Evolutionary conservation across 192 early-diverging fungal species (phyloP), one percentile per base, ranked within the genome.

Genomic region (Backusella mclennaniae): DNA sequence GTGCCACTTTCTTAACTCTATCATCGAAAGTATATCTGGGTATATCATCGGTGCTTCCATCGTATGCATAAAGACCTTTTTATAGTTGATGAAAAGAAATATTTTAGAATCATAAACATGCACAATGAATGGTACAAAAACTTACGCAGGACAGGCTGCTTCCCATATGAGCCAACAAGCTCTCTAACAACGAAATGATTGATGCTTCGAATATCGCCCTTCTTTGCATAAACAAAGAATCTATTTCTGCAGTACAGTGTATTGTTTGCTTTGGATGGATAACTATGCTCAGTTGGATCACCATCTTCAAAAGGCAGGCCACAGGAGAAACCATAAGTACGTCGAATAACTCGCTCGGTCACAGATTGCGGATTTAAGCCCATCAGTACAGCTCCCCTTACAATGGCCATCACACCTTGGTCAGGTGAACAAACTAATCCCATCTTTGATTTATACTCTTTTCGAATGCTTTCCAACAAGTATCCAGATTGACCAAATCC

Each of bases 401-500:
- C 83, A 44, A 89, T 79, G 31, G 87, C 87, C 44, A 87, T 74
- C 14, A 79, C 83, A 12, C 85, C 84, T 39, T 77, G 77, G 33
- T 73, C 67, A 12, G 87, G 87, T 33, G 76, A 73, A 8, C 77
- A 75, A 44, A 89, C 85, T 14, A 80, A 76, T 1, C 53, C 29
- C 19, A 87, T 73, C 6, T 78, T 39, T 39, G 38, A 31, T 44
- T 68, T 42, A 73, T 87, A 89, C 15, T 52, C 66, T 12, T 66
- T 42, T 73, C 82, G 82, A 23, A 89, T 75, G 31, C 76, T 73
- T 44, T 77, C 53, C 41, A 80, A 83, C n/a, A 89, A 74, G 39
- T 87, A 87, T 19, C 72, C 67, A 6, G 85, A 87, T 77, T 85
- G 82, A 23, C 87, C 86, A 71, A 87, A 87, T 23, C 87, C 87